Evolutionary conservation across 2,329 filamentous ascomycete genomes (phyloP).

Genomic region (Pseudogymnoascus sp.): DNA sequence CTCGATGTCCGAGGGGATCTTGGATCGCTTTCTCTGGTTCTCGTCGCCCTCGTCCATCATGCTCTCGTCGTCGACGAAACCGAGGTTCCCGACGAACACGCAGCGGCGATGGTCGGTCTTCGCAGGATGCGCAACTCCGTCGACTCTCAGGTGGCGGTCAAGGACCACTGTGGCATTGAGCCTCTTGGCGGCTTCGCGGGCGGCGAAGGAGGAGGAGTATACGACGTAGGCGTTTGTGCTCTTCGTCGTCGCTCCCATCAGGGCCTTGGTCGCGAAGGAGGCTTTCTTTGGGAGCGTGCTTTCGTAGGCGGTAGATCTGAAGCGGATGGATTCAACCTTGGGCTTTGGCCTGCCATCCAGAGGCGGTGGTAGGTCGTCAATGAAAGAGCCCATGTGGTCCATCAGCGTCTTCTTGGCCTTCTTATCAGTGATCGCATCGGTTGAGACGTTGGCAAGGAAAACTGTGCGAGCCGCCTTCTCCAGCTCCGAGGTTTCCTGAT

Average conservation of each 20-base stretch:
- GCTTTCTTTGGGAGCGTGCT: constrained; percentile 79
- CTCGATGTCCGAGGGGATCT: constrained; percentile 74
- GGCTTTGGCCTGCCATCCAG: constrained; percentile 42
- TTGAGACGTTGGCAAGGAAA: constrained; percentile 87
- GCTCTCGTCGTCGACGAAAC: constrained; percentile 89
- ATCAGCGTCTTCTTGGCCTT: constrained; percentile 68
- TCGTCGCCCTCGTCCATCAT: constrained; percentile 57
- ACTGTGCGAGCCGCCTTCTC: constrained; percentile 85
- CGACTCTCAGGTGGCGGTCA: constrained; percentile 80
- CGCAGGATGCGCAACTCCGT: constrained; percentile 81
- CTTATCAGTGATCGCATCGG: constrained; percentile 73
- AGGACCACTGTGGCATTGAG: constrained; percentile 82
- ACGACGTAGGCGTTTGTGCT: constrained; percentile 93
- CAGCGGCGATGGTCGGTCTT: constrained; percentile 78
- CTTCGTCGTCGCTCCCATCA: constrained; percentile 86
- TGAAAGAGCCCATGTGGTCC: constrained; percentile 68
- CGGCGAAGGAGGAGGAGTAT: constrained; percentile 66
- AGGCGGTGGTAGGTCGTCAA: constrained; percentile 44
- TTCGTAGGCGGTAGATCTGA: constrained; percentile 85
- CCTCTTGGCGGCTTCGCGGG: constrained; percentile 62
- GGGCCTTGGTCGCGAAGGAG: constrained; percentile 81
- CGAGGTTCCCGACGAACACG: constrained; percentile 92
- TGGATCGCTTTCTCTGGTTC: constrained; percentile 63
- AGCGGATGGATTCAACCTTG: constrained; percentile 84
- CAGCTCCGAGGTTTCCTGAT: constrained; percentile 52